Evolutionary conservation across 441 rosid species (phyloP), one percentile per base, ranked within the genome.

Genomic region (Jatropha multifida): DNA sequence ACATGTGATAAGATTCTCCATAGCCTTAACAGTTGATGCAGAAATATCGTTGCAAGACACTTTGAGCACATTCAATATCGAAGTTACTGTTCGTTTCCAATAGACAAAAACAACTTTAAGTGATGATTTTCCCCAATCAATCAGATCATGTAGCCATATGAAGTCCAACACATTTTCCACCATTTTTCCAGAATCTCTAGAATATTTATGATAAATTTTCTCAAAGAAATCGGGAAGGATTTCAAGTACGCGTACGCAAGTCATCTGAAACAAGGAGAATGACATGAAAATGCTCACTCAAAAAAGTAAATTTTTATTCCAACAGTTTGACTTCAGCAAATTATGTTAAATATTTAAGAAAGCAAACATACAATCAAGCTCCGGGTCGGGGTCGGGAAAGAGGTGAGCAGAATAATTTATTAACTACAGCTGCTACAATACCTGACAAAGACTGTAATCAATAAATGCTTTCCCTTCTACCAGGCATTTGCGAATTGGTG

Each of bases 71-170:
- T 82, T 86, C 80, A 96, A 80, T 81, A 91, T 44, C 78, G 90
- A 88, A 65, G 74, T 83, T 74, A 91, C 80, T 66, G 98, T 83
- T 78, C 91, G 89, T 85, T 84, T 96, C 99, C 99, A 96, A 73
- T 96, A 94, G 27, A 90, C 90, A 80, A 88, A 72, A 61, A 96
- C 81, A 73, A 94, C 98, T 81, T 89, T 92, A 74, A 91, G 97
- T 74, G 91, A 87, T 60, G 99, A 96, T 83, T 88, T 90, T 61
- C 97, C 98, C 99, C 99, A 96, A 59, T 91, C 95, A 77, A 90
- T 83, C 85, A 96, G 88, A 87, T 91, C 96, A 86, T 87, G 89
- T 77, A 96, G 94, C 99, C 99, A 96, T 75, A 85, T 77, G 49
- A 89, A 86, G 83, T 88, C 91, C 65, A 83, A 76, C 48, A 73